Evolutionary conservation across 2,329 filamentous ascomycete genomes (phyloP).

Genomic region (Xylaria sp.): DNA sequence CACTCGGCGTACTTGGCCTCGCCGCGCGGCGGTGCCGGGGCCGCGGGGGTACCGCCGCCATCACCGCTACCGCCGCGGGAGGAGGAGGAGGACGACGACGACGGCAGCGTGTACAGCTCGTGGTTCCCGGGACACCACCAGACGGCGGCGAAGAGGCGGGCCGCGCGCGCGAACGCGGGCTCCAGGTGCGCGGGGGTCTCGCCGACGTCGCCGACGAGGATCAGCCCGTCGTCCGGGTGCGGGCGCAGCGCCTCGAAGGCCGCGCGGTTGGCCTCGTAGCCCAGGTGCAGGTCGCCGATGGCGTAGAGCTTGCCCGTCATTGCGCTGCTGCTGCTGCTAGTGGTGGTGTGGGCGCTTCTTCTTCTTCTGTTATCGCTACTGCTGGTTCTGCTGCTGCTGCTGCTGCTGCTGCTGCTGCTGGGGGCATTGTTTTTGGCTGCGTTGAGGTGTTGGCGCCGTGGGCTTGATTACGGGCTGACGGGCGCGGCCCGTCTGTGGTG

Average conservation of each 20-base stretch:
- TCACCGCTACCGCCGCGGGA: too few species aligned
- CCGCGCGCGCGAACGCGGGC: conserved; percentile 38
- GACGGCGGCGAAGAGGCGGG: conserved; percentile 41
- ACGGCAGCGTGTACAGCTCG: conserved; percentile 56
- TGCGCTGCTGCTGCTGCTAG: too few species aligned
- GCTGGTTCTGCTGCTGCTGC: too few species aligned
- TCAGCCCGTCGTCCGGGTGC: conserved; percentile 42
- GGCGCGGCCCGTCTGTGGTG: too few species aligned
- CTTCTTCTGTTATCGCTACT: too few species aligned
- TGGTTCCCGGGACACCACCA: conserved; percentile 63
- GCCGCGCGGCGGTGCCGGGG: conserved; percentile 42
- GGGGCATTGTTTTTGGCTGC: too few species aligned
- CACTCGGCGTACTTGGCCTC: conserved; percentile 59
- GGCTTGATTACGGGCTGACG: too few species aligned
- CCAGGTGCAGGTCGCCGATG: conserved; percentile 43
- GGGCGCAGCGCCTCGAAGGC: conserved; percentile 35
- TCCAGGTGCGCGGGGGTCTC: conserved; percentile 41
- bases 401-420: too few species aligned
- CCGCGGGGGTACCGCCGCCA: too few species aligned
- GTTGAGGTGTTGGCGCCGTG: too few species aligned
- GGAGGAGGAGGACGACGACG: too few species aligned
- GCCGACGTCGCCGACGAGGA: conserved; percentile 42
- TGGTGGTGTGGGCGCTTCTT: too few species aligned
- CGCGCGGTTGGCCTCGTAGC: conserved; percentile 37
- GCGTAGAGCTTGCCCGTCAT: conserved; percentile 39